Conservation (phyloP, 2,329 filamentous ascomycete species). For the Trichophyton verrucosum region DNA sequence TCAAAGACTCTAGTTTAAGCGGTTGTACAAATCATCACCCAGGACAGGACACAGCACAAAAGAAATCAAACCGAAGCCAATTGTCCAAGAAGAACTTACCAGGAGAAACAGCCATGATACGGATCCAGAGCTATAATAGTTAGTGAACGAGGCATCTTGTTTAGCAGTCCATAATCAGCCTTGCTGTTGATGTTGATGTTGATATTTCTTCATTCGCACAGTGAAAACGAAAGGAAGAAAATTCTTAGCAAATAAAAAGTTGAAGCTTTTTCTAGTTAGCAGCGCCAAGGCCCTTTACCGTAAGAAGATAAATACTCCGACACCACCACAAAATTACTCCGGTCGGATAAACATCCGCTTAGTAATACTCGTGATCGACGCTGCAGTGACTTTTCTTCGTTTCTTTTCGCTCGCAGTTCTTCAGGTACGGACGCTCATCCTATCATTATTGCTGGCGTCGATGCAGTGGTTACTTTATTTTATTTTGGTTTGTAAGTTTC, state of each 20-base stretch:
- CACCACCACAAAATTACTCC: background rate
- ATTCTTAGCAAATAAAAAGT: background rate
- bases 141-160: background rate
- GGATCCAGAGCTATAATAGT: background rate
- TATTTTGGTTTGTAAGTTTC: background rate
- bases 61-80: conserved; percentile 10
- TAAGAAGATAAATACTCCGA: background rate
- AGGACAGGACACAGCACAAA: conserved; percentile 22
- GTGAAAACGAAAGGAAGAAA: background rate
- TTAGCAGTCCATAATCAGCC: background rate
- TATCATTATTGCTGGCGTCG: too few relatives aligned
- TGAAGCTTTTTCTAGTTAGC: conserved; percentile 1
- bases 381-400: background rate
- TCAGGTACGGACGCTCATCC: too few relatives aligned
- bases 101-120: background rate
- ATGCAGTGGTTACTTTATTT: background rate
- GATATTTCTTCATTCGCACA: background rate
- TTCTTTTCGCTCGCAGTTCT: background rate
- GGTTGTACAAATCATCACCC: conserved; percentile 73
- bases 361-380: background rate
- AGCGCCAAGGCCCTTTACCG: background rate
- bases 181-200: background rate
- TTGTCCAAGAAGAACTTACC: conserved; percentile 18
- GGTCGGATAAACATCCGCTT: background rate
- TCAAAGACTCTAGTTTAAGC: conserved; percentile 97